These are phyloP conservation scores for Trametes punicea DNA, from an alignment of 768 basidiomycete species.

Conservation along the genomic window DNA sequence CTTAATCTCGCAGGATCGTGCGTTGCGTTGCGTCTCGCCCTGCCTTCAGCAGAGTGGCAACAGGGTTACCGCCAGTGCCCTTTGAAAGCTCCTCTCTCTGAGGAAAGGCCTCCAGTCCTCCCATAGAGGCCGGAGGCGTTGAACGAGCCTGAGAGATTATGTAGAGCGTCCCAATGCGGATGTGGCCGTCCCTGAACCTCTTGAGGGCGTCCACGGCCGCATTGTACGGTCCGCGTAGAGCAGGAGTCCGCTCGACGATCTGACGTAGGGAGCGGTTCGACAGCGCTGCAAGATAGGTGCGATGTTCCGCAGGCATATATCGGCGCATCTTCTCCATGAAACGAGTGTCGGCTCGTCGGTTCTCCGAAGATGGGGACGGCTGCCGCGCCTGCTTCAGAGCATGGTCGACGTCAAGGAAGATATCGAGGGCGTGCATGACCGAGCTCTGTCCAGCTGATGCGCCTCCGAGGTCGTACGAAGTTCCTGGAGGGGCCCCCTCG, in stretches of 20 bases:
- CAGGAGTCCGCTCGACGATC: constrained; percentile 52
- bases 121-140: constrained; percentile 40
- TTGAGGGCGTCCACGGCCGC: constrained; percentile 75
- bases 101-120: neutral
- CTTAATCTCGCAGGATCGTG: constrained; percentile 42
- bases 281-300: constrained; percentile 76
- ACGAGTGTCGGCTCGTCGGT: constrained; percentile 63
- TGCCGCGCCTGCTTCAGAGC: constrained; percentile 67
- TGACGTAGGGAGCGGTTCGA: constrained; percentile 61
- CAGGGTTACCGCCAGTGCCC: constrained; percentile 88
- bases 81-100: constrained; percentile 47
- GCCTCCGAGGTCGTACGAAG: constrained; percentile 69
- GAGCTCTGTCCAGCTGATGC: constrained; percentile 95
- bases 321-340: constrained; percentile 93
- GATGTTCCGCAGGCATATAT: constrained; percentile 94
- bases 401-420: constrained; percentile 89
- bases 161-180: constrained; percentile 85
- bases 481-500: constrained; percentile 57
- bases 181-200: constrained; percentile 80
- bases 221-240: constrained; percentile 75
- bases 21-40: constrained; percentile 85
- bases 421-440: constrained; percentile 80
- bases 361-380: constrained; percentile 61
- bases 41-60: constrained; percentile 80
- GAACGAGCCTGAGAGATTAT: constrained; percentile 81